Evolutionary conservation across 257 asterid species (phyloP).

Genomic region (Fraxinus quadrangulata): DNA sequence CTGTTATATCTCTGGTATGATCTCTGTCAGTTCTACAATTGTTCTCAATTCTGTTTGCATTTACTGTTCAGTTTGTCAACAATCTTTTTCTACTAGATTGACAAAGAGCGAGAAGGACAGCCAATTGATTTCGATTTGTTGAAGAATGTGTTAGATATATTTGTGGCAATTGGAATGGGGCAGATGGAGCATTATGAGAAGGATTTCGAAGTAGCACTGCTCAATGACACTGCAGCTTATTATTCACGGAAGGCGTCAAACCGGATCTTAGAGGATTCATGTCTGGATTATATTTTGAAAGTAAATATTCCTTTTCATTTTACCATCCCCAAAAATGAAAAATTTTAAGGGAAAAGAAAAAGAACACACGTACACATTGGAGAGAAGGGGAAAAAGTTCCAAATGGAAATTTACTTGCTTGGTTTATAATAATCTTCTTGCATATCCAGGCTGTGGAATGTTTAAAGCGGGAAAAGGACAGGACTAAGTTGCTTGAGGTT

Average conservation of each 20-base stretch:
- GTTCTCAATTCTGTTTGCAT: background rate
- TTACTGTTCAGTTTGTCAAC: background rate
- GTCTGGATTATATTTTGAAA: slow-evolving; percentile 62
- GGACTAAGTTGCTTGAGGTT: slow-evolving; percentile 62
- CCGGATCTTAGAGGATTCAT: slow-evolving; percentile 63
- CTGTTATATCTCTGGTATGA: slow-evolving; percentile 89
- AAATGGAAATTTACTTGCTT: slow-evolving; percentile 12
- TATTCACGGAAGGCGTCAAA: slow-evolving; percentile 69
- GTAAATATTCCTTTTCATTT: slow-evolving; percentile 28
- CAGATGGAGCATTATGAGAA: slow-evolving; percentile 55
- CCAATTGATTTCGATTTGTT: slow-evolving; percentile 54
- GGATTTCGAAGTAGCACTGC: slow-evolving; percentile 61
- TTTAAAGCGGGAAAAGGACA: slow-evolving; percentile 54
- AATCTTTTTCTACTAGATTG: slow-evolving; percentile 40
- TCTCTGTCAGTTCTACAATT: slow-evolving; percentile 12
- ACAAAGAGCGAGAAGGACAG: slow-evolving; percentile 71
- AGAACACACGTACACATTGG: background rate
- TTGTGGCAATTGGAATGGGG: slow-evolving; percentile 73
- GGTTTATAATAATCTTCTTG: slow-evolving; percentile 15
- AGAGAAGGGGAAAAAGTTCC: slow-evolving; percentile 2
- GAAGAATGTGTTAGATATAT: slow-evolving; percentile 56
- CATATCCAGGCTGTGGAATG: slow-evolving; percentile 60
- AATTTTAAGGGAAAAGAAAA: background rate
- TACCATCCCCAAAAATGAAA: background rate
- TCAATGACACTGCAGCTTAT: slow-evolving; percentile 51